Evolutionary conservation across 768 basidiomycete genomes (phyloP).

Genomic region (Rhizopogon vesiculosus): DNA sequence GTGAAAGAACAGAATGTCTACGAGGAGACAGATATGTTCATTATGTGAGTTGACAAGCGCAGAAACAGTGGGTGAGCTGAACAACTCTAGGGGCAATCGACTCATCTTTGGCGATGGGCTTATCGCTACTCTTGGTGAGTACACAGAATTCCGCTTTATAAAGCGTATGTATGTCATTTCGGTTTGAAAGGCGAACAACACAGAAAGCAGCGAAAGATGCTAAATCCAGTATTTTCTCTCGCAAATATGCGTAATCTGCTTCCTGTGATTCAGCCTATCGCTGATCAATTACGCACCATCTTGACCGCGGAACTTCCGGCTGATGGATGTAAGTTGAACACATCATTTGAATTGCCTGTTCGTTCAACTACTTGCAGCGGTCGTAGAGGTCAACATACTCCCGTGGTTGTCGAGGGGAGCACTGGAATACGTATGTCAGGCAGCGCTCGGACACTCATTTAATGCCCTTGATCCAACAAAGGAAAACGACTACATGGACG

Average conservation of each 20-base stretch:
- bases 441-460: conserved; percentile 29
- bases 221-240: conserved; percentile 29
- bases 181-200: conserved; percentile 22
- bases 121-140: conserved; percentile 31
- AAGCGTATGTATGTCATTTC: conserved; percentile 3
- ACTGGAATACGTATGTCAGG: conserved; percentile 32
- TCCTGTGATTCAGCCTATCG: conserved; percentile 30
- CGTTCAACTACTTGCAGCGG: conserved; percentile 9
- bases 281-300: conserved; percentile 18
- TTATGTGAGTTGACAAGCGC: conserved; percentile 18
- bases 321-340: conserved; percentile 14
- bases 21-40: conserved; percentile 33
- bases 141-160: neutral
- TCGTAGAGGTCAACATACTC: conserved; percentile 28
- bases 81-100: conserved; percentile 15
- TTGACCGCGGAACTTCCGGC: conserved; percentile 16
- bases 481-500: conserved; percentile 23
- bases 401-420: conserved; percentile 29
- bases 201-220: conserved; percentile 27
- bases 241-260: conserved; percentile 25
- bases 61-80: neutral
- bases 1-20: conserved; percentile 32
- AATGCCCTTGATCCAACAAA: conserved; percentile 20
- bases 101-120: conserved; percentile 35
- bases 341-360: neutral